These are phyloP conservation scores for Cystobasidium pallidum DNA, from an alignment of 1,284 basidiomycete genomes.

Conservation along the genomic window DNA sequence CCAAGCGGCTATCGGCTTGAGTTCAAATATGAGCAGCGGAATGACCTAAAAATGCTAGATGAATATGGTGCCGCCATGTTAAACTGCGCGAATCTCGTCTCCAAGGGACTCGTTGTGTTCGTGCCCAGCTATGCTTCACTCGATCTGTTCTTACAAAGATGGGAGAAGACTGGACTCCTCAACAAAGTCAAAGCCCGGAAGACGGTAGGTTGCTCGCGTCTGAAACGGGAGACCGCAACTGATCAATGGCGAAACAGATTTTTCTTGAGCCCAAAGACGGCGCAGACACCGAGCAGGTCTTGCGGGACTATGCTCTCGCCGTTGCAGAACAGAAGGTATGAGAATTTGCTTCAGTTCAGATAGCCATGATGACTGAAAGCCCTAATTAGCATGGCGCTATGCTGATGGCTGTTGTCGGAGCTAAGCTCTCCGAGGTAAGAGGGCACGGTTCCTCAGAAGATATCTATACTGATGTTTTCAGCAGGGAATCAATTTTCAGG, in stretches of 20 bases:
- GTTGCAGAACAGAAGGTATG: slow-evolving; percentile 55
- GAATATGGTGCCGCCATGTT: slow-evolving; percentile 82
- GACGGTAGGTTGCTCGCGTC: slow-evolving; percentile 59
- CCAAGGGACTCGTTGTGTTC: slow-evolving; percentile 89
- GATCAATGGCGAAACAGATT: slow-evolving; percentile 61
- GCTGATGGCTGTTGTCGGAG: slow-evolving; percentile 85
- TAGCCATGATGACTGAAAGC: not conserved
- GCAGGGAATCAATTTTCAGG: slow-evolving; percentile 87
- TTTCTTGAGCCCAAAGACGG: slow-evolving; percentile 86
- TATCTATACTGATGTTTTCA: not conserved
- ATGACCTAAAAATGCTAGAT: slow-evolving; percentile 68
- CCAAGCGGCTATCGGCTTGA: slow-evolving; percentile 75
- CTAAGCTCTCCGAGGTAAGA: slow-evolving; percentile 81
- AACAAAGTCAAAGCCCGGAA: slow-evolving; percentile 73
- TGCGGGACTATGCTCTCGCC: slow-evolving; percentile 71
- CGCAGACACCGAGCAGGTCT: slow-evolving; percentile 72
- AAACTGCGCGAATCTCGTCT: slow-evolving; percentile 77
- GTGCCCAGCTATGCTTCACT: slow-evolving; percentile 90
- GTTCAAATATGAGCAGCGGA: slow-evolving; percentile 79
- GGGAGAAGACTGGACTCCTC: slow-evolving; percentile 68
- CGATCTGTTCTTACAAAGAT: slow-evolving; percentile 67
- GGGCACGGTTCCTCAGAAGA: not conserved
- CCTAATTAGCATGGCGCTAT: slow-evolving; percentile 51
- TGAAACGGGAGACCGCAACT: too few relatives aligned
- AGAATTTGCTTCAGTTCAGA: slow-evolving; percentile 15